These are phyloP conservation scores for Aspergillus fructus DNA, from an alignment of 2,329 filamentous ascomycete species.

Conservation along the genomic window DNA sequence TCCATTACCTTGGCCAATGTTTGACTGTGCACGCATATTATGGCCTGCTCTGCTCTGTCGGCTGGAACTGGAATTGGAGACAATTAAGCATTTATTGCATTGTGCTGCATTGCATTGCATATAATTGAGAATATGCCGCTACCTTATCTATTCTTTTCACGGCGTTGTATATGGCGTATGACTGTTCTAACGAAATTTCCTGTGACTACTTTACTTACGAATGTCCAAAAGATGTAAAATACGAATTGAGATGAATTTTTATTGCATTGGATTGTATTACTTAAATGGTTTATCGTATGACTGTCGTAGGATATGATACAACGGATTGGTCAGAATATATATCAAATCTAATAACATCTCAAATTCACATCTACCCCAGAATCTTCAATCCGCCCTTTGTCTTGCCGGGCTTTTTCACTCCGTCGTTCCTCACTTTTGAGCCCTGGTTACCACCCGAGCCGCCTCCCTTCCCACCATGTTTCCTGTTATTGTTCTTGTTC, in stretches of 20 bases:
- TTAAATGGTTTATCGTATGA: not conserved
- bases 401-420: slow-evolving; percentile 47
- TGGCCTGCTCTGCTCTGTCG: not conserved
- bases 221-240: not conserved
- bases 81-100: not conserved
- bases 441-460: slow-evolving; percentile 34
- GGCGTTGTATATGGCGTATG: slow-evolving; percentile 1
- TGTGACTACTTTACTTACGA: not conserved
- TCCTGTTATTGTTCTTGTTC: slow-evolving; percentile 63
- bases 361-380: slow-evolving; percentile 35
- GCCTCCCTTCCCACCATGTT: slow-evolving; percentile 42
- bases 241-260: not conserved
- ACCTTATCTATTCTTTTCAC: not conserved
- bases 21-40: not conserved
- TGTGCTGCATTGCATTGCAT: not conserved
- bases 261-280: not conserved
- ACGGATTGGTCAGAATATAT: not conserved
- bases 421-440: slow-evolving; percentile 44
- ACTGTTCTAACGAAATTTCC: not conserved
- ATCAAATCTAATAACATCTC: not conserved
- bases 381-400: slow-evolving; percentile 48
- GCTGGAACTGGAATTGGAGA: too few species aligned
- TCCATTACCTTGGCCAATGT: not conserved
- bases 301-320: not conserved
- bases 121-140: slow-evolving; percentile 5